phyloP scores from a whole-genome alignment of 768 basidiomycete genomes.

The Rhodocollybia butyracea region DNA sequence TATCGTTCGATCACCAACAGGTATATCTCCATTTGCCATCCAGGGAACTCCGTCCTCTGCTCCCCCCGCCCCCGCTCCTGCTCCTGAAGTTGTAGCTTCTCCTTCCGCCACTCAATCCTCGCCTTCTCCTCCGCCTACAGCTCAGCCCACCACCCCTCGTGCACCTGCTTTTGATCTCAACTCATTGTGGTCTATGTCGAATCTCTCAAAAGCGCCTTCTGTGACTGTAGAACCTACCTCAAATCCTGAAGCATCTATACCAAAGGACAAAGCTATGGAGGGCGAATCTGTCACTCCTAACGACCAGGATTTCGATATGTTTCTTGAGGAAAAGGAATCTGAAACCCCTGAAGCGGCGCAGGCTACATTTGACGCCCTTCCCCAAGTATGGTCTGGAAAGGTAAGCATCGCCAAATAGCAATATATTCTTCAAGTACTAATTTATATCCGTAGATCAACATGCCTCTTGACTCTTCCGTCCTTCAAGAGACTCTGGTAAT shows the following conservation, averaged over 20 bases:
- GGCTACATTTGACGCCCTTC: conserved; percentile 50
- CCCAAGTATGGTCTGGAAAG: conserved; percentile 72
- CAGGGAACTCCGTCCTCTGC: conserved; percentile 3
- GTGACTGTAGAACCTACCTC: conserved; percentile 20
- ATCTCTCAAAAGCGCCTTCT: conserved; percentile 13
- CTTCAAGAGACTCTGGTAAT: conserved; percentile 64
- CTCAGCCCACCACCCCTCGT: conserved; percentile 41
- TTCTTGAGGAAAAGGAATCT: conserved; percentile 59
- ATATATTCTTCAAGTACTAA: conserved; percentile 1
- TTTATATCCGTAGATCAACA: conserved; percentile 50
- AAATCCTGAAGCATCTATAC: conserved; percentile 14
- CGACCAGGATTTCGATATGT: conserved; percentile 87
- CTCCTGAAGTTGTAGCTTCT: no score
- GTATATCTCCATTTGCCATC: conserved; percentile 46
- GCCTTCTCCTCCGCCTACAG: conserved; percentile 5
- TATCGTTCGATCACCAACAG: conserved; percentile 25
- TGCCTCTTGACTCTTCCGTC: conserved; percentile 74
- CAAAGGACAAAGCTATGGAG: conserved; percentile 39
- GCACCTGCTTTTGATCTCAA: conserved; percentile 68
- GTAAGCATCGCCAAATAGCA: conserved; percentile 35
- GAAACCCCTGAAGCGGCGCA: conserved; percentile 39
- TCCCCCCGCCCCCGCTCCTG: conserved; percentile 8
- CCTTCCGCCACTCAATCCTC: no score
- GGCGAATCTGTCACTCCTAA: conserved; percentile 45
- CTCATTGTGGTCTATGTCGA: conserved; percentile 65